phyloP scores from a whole-genome alignment of 345 rosid genomes.

The Eucalyptus brandiana region DNA sequence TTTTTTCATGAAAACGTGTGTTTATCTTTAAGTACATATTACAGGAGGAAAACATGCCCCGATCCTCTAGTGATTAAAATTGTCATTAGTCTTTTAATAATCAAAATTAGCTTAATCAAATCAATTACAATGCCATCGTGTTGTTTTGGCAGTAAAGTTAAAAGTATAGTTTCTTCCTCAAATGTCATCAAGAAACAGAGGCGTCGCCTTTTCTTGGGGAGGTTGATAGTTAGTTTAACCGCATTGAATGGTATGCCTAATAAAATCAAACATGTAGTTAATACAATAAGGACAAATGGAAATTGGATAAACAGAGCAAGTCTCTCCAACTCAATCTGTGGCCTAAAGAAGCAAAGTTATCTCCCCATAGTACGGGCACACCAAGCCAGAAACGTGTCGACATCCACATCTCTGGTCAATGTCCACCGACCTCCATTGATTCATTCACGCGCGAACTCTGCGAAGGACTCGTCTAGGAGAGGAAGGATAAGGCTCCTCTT shows the following conservation, averaged over 20 bases:
- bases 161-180: background rate
- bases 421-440: background rate
- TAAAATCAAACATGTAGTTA: background rate
- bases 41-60: background rate
- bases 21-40: background rate
- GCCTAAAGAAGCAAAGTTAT: background rate
- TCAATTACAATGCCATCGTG: background rate
- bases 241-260: background rate
- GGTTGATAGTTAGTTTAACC: background rate
- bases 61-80: background rate
- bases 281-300: background rate
- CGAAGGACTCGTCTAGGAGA: background rate
- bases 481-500: background rate
- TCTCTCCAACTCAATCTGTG: background rate
- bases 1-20: background rate
- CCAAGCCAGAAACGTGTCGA: background rate
- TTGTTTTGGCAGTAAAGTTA: background rate
- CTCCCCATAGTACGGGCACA: background rate
- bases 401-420: background rate
- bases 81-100: background rate
- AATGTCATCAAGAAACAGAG: background rate
- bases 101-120: background rate
- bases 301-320: background rate
- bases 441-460: background rate
- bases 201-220: background rate